Base-by-base conservation (phyloP, 2,329 filamentous ascomycete genomes). In the Beauveria scarabaeidicola region DNA sequence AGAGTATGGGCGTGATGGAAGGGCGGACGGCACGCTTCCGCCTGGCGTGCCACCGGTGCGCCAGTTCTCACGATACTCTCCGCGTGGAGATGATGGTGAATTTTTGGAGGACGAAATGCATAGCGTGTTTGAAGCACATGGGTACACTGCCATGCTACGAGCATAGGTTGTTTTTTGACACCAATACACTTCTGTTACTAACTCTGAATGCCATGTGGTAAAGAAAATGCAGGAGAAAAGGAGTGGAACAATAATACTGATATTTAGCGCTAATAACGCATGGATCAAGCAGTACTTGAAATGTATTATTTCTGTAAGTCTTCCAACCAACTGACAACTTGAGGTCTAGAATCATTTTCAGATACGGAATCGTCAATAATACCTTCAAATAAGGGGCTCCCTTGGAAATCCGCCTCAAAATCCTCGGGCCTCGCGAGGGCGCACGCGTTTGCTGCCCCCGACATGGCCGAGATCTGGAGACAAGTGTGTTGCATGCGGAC, bases 21-120 rank as follows among this genome's bases (percentile, higher is more conserved):
- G 72, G 21, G 65, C 64, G 1, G 72, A 77, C 59, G 75, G 75
- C 7, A 64, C 66, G 3, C 63, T 75, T 7, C 72, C 72, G 19
- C 61, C 64, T 3, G 73, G 72, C 1, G 60, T 63, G 17, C 66
- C 64, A 29, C 66, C 69, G 36, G 61, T 68, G 23, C 67, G 64
- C 21, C 68, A 72, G 11, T 66, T 66, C 15, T 73, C 71, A 5
- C 69, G 69, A 23, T 76, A 74, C 61, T 74, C 73, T 19, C 74
- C 74, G 3, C 68, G 72, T 8, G 74, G 74, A 19, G 74, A 77
- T 56, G 74, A 76, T 61, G 74, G 74, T 1, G 69, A 69, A 25
- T 63, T 64, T 15, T 44, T 74, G 44, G 71, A 72, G 29, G 70
- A 72, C 44, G 47, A 63, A 19, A 58, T 63, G 43, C 66, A 44